Percentiles rank a stretch among this genome's conserved stretches.
Evolutionary conservation across 2,329 filamentous ascomycete species (phyloP).

Genomic region (Pezicula radicicola): DNA sequence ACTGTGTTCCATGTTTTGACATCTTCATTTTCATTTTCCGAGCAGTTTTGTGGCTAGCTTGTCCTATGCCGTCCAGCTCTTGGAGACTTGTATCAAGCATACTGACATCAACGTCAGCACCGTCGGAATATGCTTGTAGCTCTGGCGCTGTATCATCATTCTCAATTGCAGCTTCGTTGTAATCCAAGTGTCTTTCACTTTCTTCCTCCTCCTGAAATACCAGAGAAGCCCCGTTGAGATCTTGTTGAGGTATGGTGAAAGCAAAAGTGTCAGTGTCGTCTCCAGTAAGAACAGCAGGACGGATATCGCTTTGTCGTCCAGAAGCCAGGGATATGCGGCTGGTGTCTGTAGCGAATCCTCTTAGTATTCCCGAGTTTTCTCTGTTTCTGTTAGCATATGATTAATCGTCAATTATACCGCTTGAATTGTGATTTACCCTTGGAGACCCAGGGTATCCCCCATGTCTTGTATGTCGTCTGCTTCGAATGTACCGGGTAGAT

Average conservation of each 20-base stretch:
- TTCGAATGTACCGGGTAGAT: conserved; percentile 16
- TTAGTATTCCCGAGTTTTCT: conserved; percentile 20
- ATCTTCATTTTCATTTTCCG: conserved; percentile 51
- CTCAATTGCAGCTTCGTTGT: conserved; percentile 16
- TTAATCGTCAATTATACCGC: neutral
- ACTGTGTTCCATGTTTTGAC: conserved; percentile 71
- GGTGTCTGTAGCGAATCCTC: conserved; percentile 10
- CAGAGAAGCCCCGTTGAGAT: conserved; percentile 5
- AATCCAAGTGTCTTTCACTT: conserved; percentile 18
- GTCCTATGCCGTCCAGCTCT: conserved; percentile 3
- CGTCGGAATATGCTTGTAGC: neutral
- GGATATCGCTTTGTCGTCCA: conserved; percentile 25
- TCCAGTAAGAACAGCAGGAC: conserved; percentile 15
- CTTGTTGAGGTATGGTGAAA: conserved; percentile 25
- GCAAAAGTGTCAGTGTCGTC: conserved; percentile 31
- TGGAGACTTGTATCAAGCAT: conserved; percentile 15
- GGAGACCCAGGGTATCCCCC: conserved; percentile 10
- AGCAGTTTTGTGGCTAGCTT: conserved; percentile 17
- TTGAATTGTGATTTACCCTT: conserved; percentile 10
- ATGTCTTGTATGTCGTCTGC: conserved; percentile 16
- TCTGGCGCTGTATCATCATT: conserved; percentile 19
- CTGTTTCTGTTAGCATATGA: conserved; percentile 9
- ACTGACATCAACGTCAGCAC: conserved; percentile 7
- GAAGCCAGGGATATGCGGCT: conserved; percentile 15
- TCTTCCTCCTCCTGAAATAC: conserved; percentile 20